A percentile compares a stretch with the other conserved stretches of the same genome.
Conservation (phyloP, 345 rosid species). For the Linum lewisii region DNA sequence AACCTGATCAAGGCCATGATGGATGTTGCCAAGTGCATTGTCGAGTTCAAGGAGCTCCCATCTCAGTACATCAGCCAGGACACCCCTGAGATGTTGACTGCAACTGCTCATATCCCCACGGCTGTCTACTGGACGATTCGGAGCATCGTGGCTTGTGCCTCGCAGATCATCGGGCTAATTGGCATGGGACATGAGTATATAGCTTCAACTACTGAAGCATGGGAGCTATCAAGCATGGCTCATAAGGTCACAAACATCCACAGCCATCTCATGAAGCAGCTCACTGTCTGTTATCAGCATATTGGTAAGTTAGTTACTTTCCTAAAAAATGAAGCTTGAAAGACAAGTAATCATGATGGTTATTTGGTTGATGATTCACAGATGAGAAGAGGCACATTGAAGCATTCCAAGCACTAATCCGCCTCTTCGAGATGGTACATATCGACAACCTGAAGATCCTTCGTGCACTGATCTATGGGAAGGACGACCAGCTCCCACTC, state of each 20-base stretch:
- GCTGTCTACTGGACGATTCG: constrained; percentile 49
- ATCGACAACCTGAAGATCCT: constrained; percentile 35
- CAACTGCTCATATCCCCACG: constrained; percentile 36
- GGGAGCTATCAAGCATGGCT: constrained; percentile 43
- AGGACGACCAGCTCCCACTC: constrained; percentile 37
- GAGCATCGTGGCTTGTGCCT: constrained; percentile 37
- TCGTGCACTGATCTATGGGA: constrained; percentile 26
- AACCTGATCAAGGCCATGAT: constrained; percentile 33
- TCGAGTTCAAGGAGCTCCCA: constrained; percentile 35
- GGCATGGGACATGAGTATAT: constrained; percentile 39
- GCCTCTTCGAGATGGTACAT: constrained; percentile 25
- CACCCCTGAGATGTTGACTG: constrained; percentile 22
- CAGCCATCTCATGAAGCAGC: constrained; percentile 35
- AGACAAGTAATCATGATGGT: background rate
- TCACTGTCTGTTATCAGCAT: constrained; percentile 24
- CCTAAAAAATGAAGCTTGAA: background rate
- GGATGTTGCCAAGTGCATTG: constrained; percentile 49
- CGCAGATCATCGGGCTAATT: constrained; percentile 29
- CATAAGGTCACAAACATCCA: constrained; percentile 34
- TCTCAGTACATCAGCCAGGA: constrained; percentile 34
- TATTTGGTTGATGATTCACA: constrained; percentile 12
- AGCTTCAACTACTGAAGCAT: constrained; percentile 31
- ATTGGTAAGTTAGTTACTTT: constrained; percentile 26
- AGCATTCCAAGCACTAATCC: constrained; percentile 30
- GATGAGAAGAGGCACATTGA: constrained; percentile 34